These are phyloP conservation scores for Cyberlindnera maclurae DNA, from an alignment of 805 yeast species.

Conservation along the genomic window DNA sequence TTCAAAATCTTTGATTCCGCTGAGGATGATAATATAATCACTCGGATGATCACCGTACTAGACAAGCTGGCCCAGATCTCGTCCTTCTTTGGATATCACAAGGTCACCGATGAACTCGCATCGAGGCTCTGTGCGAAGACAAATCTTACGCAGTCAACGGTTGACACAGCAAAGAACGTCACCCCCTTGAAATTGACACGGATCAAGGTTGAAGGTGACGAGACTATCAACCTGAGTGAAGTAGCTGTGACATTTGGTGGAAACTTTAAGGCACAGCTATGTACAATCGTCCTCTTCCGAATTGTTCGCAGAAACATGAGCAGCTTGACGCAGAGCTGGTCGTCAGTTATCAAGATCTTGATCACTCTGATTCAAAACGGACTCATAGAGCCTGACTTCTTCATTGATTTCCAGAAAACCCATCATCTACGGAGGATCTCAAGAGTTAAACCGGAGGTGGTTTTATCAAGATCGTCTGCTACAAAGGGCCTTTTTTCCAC, in stretches of 20 bases:
- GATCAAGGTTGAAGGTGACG: constrained; percentile 23
- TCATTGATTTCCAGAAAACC: constrained; percentile 55
- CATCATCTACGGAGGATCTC: constrained; percentile 47
- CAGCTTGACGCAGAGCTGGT: constrained; percentile 46
- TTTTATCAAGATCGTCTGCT: constrained; percentile 55
- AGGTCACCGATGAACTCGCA: constrained; percentile 60
- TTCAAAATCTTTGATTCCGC: constrained; percentile 81
- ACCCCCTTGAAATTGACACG: constrained; percentile 17
- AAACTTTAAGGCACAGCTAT: constrained; percentile 86
- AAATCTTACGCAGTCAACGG: constrained; percentile 34
- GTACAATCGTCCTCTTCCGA: constrained; percentile 79
- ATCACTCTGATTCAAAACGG: constrained; percentile 66
- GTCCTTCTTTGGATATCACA: constrained; percentile 47
- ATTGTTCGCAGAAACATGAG: constrained; percentile 55
- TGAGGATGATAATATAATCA: constrained; percentile 80
- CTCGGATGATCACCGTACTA: constrained; percentile 79
- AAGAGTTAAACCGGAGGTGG: constrained; percentile 58
- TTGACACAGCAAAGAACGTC: constrained; percentile 2
- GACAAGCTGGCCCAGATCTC: constrained; percentile 83
- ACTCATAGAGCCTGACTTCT: constrained; percentile 58
- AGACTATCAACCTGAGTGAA: constrained; percentile 64
- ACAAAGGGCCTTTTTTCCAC: constrained; percentile 83
- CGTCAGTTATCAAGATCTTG: constrained; percentile 48
- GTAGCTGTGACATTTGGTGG: constrained; percentile 78
- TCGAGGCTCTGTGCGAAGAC: constrained; percentile 62